Base-by-base conservation (phyloP, 75 land plant genomes). In the Azolla pinnata region DNA sequence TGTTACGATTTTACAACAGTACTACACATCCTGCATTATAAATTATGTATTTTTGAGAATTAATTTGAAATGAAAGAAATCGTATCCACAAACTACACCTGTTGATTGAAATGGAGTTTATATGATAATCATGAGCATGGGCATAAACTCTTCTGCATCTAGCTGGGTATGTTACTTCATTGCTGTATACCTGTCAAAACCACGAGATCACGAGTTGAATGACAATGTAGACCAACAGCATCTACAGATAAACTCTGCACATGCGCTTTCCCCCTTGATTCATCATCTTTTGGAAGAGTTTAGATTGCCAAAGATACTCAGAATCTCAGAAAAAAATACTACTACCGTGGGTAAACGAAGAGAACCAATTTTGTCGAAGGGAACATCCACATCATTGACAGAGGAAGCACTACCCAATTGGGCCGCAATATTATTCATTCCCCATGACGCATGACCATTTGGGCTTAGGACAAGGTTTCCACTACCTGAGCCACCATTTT, bases 41-140 rank as follows among this genome's bases (percentile, higher is more conserved):
- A 7, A 38, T 38, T 38, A 8, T 7, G 14, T 8, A 38, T 8
- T 38, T 38, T 38, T 8, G 42, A 8, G 42, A 38, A 38, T 8
- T 38, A 38, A 38, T 14, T 8, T 38, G 12, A 38, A 38, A 38
- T 8, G 42, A 38, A 7, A 8, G 14, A 38, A 38, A 38, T 8
- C 14, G 7, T 21, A 3, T 1, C 23, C 0, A 52, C 0, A 18
- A 17, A 25, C 29, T n/a, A 26, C 4, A 45, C 59, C 87, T 83
- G 59, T 83, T 83, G 30, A 17, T 73, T 45, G 83, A 83, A 12
- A 83, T 80, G 1, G 87, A 83, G 21, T 83, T 80, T 27, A 83
- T 74, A 59, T 80, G 75, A 47, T 56, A 80, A 32, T 76, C 79
- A 71, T 83, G 83, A 60, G 83, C 83, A 80, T 77, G 79, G 24